Base-by-base conservation (phyloP, 305 asterid species). In the Plantago rigida region DNA sequence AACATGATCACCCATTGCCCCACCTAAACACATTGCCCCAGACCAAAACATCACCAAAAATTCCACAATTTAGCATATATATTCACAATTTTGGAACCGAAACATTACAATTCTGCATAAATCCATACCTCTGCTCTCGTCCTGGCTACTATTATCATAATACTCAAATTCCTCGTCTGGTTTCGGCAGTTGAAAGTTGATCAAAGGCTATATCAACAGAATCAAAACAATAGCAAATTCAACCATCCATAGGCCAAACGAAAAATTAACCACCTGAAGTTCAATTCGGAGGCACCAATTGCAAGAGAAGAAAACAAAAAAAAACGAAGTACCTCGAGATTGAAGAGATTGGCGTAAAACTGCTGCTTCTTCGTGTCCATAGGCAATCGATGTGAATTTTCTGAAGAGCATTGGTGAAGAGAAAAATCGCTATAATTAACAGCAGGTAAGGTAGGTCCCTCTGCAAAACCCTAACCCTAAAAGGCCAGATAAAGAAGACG, bases 111-210 rank as follows among this genome's bases (percentile, higher is more conserved):
- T 58, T 50, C 62, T 68, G 64, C 58, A 55, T 8, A 10, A 36
- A 91, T 78, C 88, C 82, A 87, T 78, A 82, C 90, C 94, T 85
- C 85, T 81, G 89, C 95, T 89, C 78, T 93, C 99, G 71, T 89
- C 97, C 82, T 89, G 96, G 80, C 99, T 93, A 78, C 96, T 86
- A 79, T 85, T 85, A 66, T 79, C 96, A 69, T 81, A 81, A 79
- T 86, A 83, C 78, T 92, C 95, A 76, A 84, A 81, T 70, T 83
- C 95, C 59, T 85, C 94, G 57, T 80, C 95, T 61, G 79, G 91
- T 70, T 82, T 90, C 62, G 96, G 99, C 79, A 93, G 91, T 75
- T 77, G 94, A 78, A 82, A 93, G 83, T 78, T 89, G 87, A 81
- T 82, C 92, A 93, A 80, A 61, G 97, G 81, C 99, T 93, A 77